phyloP scores from a whole-genome alignment of 1,284 basidiomycete species.

The Schizophyllum amplum region DNA sequence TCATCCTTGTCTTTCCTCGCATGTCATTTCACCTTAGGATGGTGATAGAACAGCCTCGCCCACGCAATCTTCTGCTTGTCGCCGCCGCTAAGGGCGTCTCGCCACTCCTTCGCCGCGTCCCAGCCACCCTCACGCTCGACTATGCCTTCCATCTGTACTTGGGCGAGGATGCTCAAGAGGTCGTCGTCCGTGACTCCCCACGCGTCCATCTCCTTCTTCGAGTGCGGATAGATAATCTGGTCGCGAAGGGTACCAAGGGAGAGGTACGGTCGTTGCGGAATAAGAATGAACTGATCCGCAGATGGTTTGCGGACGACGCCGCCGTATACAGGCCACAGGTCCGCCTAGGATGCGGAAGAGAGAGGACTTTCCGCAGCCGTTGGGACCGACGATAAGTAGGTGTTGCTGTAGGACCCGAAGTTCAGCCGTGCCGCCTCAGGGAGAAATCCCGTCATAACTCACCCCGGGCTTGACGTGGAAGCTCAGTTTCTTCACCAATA shows the following conservation, averaged over 20 bases:
- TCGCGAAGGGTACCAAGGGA: slow-evolving; percentile 91
- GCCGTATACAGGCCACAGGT: slow-evolving; percentile 93
- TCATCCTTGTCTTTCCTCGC: neutral
- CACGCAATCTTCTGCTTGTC: slow-evolving; percentile 93
- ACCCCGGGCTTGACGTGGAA: slow-evolving; percentile 90
- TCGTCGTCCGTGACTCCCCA: slow-evolving; percentile 77
- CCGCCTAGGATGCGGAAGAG: slow-evolving; percentile 76
- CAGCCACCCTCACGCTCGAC: slow-evolving; percentile 97
- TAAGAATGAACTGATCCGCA: slow-evolving; percentile 86
- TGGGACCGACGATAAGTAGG: slow-evolving; percentile 86
- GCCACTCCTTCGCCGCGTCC: slow-evolving; percentile 86
- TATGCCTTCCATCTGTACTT: slow-evolving; percentile 83
- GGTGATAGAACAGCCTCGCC: slow-evolving; percentile 94
- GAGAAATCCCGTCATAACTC: slow-evolving; percentile 24
- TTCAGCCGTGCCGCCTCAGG: neutral
- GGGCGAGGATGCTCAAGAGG: slow-evolving; percentile 63
- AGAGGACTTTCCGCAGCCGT: slow-evolving; percentile 40
- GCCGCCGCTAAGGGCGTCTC: slow-evolving; percentile 84
- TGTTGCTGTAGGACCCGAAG: slow-evolving; percentile 55
- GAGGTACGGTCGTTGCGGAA: slow-evolving; percentile 94
- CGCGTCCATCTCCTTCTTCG: slow-evolving; percentile 64
- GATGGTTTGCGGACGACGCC: slow-evolving; percentile 92
- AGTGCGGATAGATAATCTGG: slow-evolving; percentile 87
- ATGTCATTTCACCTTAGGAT: slow-evolving; percentile 61
- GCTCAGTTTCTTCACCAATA: slow-evolving; percentile 77